Percentiles rank a stretch among this genome's conserved stretches.
Conservation (phyloP, 2,329 filamentous ascomycete genomes). For the Venturia nashicola region DNA sequence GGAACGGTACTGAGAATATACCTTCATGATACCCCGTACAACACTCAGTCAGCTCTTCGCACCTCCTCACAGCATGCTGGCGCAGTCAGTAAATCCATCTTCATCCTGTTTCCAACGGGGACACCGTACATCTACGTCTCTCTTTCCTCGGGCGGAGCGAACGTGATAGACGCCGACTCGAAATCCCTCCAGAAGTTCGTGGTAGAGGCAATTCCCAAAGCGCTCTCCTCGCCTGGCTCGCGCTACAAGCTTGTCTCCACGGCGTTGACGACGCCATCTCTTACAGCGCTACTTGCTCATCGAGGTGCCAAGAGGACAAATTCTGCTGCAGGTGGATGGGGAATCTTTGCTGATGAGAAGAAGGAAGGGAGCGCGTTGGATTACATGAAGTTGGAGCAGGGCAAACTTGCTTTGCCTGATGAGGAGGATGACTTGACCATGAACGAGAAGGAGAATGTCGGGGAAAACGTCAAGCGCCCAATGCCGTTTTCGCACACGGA, state of each 20-base stretch:
- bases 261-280: constrained; percentile 56
- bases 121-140: constrained; percentile 63
- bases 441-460: neutral
- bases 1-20: constrained; percentile 68
- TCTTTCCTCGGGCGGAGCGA: constrained; percentile 27
- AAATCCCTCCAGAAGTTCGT: constrained; percentile 38
- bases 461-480: constrained; percentile 6
- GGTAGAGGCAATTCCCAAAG: constrained; percentile 69
- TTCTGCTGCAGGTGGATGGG: constrained; percentile 65
- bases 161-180: constrained; percentile 11
- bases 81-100: constrained; percentile 57
- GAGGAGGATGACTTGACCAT: constrained; percentile 2
- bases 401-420: neutral
- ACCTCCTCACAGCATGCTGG: constrained; percentile 11
- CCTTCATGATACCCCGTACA: constrained; percentile 71
- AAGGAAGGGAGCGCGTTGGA: constrained; percentile 33
- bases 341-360: constrained; percentile 54
- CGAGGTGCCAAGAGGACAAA: constrained; percentile 60
- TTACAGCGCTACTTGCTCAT: constrained; percentile 56
- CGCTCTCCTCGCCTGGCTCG: constrained; percentile 61
- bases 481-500: constrained; percentile 46
- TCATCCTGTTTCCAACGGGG: constrained; percentile 70
- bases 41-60: constrained; percentile 27
- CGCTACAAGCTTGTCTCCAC: constrained; percentile 59
- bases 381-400: constrained; percentile 20